Evolutionary conservation across 768 basidiomycete species (phyloP).

Genomic region (Amyloporia xantha): DNA sequence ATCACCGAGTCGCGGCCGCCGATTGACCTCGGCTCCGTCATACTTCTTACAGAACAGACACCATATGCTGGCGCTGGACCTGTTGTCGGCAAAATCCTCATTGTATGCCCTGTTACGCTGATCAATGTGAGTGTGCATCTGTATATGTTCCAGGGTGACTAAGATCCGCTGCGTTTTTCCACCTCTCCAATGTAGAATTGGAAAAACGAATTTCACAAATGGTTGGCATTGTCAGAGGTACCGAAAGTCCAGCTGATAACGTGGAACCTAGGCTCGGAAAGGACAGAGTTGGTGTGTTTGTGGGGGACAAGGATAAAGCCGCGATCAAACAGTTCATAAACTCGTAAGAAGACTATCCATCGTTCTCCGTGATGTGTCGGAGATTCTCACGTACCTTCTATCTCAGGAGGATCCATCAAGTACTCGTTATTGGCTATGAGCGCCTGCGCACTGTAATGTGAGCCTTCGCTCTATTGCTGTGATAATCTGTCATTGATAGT

Average conservation of each 20-base stretch:
- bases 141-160: not conserved
- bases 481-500: not conserved
- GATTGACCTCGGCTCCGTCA: constrained; percentile 1
- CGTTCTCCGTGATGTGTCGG: not conserved
- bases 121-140: constrained; percentile 61
- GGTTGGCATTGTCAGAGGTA: constrained; percentile 37
- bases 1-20: not conserved
- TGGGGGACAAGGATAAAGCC: constrained; percentile 51
- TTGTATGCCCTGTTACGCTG: constrained; percentile 92
- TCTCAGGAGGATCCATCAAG: constrained; percentile 65
- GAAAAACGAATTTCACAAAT: constrained; percentile 93
- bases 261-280: constrained; percentile 40
- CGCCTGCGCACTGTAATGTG: constrained; percentile 79
- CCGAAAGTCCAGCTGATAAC: not conserved
- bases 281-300: constrained; percentile 50
- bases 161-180: not conserved
- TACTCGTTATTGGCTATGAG: constrained; percentile 94
- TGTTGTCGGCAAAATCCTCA: constrained; percentile 71
- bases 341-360: constrained; percentile 38
- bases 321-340: constrained; percentile 67
- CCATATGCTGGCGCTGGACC: constrained; percentile 56
- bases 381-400: not conserved
- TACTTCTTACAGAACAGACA: constrained; percentile 62
- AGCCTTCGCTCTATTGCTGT: constrained; percentile 6
- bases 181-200: constrained; percentile 63